Evolutionary conservation across 805 yeast genomes (phyloP), one percentile per base, ranked within the genome.

Genomic region (Ogataea parapolymorpha): DNA sequence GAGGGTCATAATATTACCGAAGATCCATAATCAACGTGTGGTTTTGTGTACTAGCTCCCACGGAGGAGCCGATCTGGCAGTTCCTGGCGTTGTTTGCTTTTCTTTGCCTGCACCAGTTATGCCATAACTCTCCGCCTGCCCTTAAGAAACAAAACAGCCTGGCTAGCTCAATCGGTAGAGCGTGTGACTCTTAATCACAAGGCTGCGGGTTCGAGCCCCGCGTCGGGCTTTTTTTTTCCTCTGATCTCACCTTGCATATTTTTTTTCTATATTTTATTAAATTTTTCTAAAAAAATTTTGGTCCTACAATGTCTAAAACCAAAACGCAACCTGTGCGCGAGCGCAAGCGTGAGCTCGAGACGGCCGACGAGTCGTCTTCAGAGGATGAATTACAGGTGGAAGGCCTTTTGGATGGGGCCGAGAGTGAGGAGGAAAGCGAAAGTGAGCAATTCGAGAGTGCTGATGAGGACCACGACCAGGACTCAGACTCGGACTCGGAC

Each of bases 401-500:
- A 31, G 66, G 76, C 2, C 56, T 72, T 37, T 56, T 74, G 17
- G 75, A 72, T 49, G 66, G 67, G 35, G 75, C 68, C 16, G 60
- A 53, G 13, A 61, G 67, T 41, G 77, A 69, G n/a, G 59, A 52
- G 11, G 55, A 45, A 1, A 58, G 50, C 9, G 59, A 49, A 3
- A 51, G 44, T 13, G 55, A 56, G 11, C 50, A 44, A 16, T 56
- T 44, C n/a, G 53, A 46, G 24, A 62, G 56, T 11, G 54, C 46
- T 2, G 52, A 42, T 5, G 61, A 63, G 17, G 72, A 63, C 15
- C 62, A 46, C 6, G 61, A 62, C 22, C 22, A 20, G 22, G 22
- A 20, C 6, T 18, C 20, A 17, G 72, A 62, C 2, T 68, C 58
- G 6, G 82, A 77, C 45, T 72, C 77, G 6, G 88, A 81, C 48